phyloP scores from a whole-genome alignment of 2,329 filamentous ascomycete species.

The Fusarium staphyleae region DNA sequence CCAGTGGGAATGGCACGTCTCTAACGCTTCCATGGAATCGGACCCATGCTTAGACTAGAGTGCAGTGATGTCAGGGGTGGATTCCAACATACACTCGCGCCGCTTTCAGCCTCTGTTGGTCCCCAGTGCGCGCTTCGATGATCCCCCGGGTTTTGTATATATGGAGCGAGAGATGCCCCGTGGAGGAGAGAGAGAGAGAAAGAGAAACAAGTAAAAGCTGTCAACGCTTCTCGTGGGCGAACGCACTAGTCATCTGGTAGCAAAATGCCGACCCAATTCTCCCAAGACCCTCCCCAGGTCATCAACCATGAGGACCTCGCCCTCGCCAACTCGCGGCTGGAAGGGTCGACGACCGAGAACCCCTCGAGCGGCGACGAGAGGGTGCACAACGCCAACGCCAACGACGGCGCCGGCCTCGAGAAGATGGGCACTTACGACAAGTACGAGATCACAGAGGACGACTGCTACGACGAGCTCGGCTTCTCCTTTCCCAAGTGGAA shows the following conservation, averaged over 20 bases:
- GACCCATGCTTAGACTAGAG: not conserved
- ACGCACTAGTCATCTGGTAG: not conserved
- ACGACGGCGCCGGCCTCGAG: conserved; percentile 41
- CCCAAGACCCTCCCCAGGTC: conserved; percentile 49
- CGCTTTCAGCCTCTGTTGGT: not conserved
- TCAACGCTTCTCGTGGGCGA: not conserved
- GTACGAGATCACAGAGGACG: conserved; percentile 59
- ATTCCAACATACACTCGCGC: not conserved
- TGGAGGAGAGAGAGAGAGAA: not conserved
- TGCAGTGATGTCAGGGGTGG: conserved; percentile 35
- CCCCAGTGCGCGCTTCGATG: not conserved
- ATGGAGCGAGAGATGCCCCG: conserved; percentile 19
- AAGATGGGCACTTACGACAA: conserved; percentile 51
- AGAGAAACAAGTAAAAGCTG: not conserved
- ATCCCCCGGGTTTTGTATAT: conserved; percentile 13
- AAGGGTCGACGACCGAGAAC: conserved; percentile 39
- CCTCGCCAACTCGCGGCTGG: conserved; percentile 48
- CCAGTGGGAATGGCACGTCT: conserved; percentile 19
- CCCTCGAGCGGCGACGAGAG: conserved; percentile 19
- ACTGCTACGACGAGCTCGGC: conserved; percentile 72
- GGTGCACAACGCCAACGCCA: conserved; percentile 48
- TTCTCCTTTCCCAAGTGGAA: conserved; percentile 66
- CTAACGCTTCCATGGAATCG: conserved; percentile 17
- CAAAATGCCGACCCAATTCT: conserved; percentile 46
- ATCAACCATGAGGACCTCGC: conserved; percentile 47